Conservation (phyloP, 208 protist genomes). For the Angomonas desouzai region DNA sequence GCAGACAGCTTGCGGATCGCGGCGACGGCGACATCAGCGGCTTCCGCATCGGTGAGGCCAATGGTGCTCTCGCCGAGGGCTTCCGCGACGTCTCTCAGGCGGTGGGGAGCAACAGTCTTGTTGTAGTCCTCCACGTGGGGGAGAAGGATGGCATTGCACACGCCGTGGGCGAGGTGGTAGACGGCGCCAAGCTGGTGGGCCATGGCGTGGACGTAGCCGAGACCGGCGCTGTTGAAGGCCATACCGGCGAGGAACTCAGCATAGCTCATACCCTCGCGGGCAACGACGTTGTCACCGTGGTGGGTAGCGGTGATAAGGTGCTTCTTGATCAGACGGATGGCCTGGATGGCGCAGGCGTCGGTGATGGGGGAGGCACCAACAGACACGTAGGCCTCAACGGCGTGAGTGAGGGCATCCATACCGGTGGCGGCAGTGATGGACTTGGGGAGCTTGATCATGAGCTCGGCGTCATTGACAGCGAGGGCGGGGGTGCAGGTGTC, state of each 20-base stretch:
- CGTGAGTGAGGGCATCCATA: conserved; percentile 89
- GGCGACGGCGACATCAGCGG: conserved; percentile 45
- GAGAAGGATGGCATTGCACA: conserved; percentile 88
- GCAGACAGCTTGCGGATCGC: conserved; percentile 45
- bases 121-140: conserved; percentile 58
- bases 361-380: conserved; percentile 54
- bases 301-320: conserved; percentile 49
- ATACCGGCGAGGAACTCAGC: conserved; percentile 86
- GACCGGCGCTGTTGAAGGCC: conserved; percentile 88
- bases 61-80: conserved; percentile 10
- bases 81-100: too few relatives aligned
- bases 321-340: conserved; percentile 65
- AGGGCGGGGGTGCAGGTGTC: conserved; percentile 69
- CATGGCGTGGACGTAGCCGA: conserved; percentile 87
- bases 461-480: too few relatives aligned
- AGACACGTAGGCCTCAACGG: conserved; percentile 82
- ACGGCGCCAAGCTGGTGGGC: conserved; percentile 85
- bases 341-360: conserved; percentile 64
- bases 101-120: too few relatives aligned
- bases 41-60: conserved; percentile 26
- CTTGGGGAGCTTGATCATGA: conserved; percentile 71
- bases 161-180: conserved; percentile 83
- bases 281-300: conserved; percentile 38
- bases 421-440: conserved; percentile 85
- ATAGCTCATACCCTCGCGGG: conserved; percentile 82